A percentile compares a stretch with the other conserved stretches of the same genome.
These are phyloP conservation scores for Alternaria arbusti DNA, from an alignment of 2,329 filamentous ascomycete genomes.

Conservation along the genomic window DNA sequence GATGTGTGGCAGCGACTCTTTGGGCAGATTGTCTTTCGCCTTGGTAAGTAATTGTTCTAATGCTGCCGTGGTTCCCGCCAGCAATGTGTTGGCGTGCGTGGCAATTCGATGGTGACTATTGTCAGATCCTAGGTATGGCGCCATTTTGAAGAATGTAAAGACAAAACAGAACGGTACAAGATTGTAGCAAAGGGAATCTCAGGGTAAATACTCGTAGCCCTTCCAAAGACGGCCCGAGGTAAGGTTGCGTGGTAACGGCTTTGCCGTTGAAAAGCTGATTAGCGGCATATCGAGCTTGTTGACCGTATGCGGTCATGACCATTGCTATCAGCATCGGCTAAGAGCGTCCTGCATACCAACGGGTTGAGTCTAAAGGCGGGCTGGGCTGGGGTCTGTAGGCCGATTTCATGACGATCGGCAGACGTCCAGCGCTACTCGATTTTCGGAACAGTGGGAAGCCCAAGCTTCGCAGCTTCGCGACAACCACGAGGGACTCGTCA, in stretches of 20 bases:
- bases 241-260: conserved; percentile 13
- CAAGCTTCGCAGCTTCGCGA: not conserved
- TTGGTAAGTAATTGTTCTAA: conserved; percentile 42
- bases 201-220: not conserved
- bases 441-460: conserved; percentile 4
- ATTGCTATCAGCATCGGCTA: conserved; percentile 20
- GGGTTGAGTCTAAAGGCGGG: conserved; percentile 10
- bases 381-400: conserved; percentile 1
- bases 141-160: conserved; percentile 22
- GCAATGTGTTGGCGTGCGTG: conserved; percentile 33
- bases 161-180: not conserved
- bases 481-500: not conserved
- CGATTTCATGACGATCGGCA: conserved; percentile 15
- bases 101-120: conserved; percentile 14
- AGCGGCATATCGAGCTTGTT: conserved; percentile 24
- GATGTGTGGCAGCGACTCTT: conserved; percentile 41
- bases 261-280: conserved; percentile 16
- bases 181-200: conserved; percentile 5
- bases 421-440: conserved; percentile 6
- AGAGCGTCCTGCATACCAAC: conserved; percentile 15
- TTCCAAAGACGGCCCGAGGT: conserved; percentile 8
- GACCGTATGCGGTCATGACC: conserved; percentile 16
- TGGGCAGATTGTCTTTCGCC: conserved; percentile 43
- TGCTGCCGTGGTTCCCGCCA: conserved; percentile 42
- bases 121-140: conserved; percentile 35